Evolutionary conservation across 495 filamentous ascomycete species (phyloP), one percentile per base, ranked within the genome.

Genomic region (Parathielavia appendiculata): DNA sequence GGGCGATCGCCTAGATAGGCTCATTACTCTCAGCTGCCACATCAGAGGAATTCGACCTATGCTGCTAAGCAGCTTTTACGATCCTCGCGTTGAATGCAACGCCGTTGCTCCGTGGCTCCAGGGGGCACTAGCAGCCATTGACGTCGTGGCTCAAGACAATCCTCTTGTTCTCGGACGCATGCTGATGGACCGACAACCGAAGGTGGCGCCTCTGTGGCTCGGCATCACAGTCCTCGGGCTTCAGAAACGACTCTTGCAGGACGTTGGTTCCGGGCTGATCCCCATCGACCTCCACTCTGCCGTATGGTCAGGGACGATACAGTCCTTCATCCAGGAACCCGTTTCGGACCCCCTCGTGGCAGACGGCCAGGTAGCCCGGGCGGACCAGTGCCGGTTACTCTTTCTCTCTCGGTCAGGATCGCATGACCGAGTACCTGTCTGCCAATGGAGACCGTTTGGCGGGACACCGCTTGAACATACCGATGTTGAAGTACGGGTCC

Each of bases 91-190:
- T 4, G 62, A 61, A 36, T 64, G 58, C 51, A 64, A 64, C 39
- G 40, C 56, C 36, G 59, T 48, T n/a, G 55, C 58, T 17, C 59
- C 62, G 1, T 61, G 62, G 62, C 51, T 64, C 8, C 62, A 61
- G 45, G 62, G 62, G 17, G 41, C 62, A 23, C 9, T 56, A 6
- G 50, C 58, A 32, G 58, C 51, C 22, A 61, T 61, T 16, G 44
- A 56, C 14, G 8, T 22, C 16, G 13, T 59, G 17, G 55, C 45
- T 35, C 36, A 22, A 23, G 36, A 46, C 14, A 22, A 56, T 13
- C n/a, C 54, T 1, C 34, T 41, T 35, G n/a, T 56, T 19, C 49
- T 64, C 19, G 55, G 26, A 17, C 55, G 54, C 38, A 59, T 61
- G 58, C 20, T 61, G 26, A 64, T 64, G 59, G 58, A 64, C 19